A percentile compares a stretch with the other conserved stretches of the same genome.
These are phyloP conservation scores for Penicillium sp. DNA, from an alignment of 2,329 filamentous ascomycete species.

Conservation along the genomic window DNA sequence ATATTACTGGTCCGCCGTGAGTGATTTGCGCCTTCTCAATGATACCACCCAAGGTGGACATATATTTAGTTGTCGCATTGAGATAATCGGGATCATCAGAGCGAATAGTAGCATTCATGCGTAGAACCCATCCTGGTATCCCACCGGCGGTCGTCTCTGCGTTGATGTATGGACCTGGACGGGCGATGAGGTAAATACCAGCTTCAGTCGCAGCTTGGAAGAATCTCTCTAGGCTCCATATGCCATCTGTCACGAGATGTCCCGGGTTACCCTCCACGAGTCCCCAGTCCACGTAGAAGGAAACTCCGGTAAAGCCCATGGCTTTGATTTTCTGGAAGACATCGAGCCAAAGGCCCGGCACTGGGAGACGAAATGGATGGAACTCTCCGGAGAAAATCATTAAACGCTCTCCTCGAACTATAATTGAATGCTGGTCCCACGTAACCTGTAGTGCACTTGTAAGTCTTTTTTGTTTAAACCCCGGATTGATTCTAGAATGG, in stretches of 20 bases:
- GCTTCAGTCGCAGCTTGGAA: conserved; percentile 10
- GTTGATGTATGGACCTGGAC: conserved; percentile 73
- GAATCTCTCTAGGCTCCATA: conserved; percentile 65
- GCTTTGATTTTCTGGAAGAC: conserved; percentile 80
- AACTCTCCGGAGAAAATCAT: conserved; percentile 72
- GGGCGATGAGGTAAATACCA: conserved; percentile 68
- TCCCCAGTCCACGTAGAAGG: conserved; percentile 54
- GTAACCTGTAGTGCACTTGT: conserved; percentile 2
- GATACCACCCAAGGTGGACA: conserved; percentile 58
- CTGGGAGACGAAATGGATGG: conserved; percentile 65
- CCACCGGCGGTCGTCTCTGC: conserved; percentile 74
- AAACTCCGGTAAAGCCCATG: conserved; percentile 73
- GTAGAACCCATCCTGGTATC: conserved; percentile 74
- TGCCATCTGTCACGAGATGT: conserved; percentile 62
- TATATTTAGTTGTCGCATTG: conserved; percentile 52
- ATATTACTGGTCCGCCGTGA: conserved; percentile 73
- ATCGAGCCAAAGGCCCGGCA: conserved; percentile 65
- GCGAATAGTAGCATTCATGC: conserved; percentile 56
- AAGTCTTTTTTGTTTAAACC: not conserved
- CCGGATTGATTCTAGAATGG: not conserved
- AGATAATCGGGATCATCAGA: conserved; percentile 59
- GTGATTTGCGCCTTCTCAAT: conserved; percentile 65
- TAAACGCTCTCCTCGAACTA: conserved; percentile 64
- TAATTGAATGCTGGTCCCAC: conserved; percentile 15
- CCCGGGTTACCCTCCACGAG: conserved; percentile 66